phyloP scores from a whole-genome alignment of 495 filamentous ascomycete species.

The Parachaetomium inaequale region DNA sequence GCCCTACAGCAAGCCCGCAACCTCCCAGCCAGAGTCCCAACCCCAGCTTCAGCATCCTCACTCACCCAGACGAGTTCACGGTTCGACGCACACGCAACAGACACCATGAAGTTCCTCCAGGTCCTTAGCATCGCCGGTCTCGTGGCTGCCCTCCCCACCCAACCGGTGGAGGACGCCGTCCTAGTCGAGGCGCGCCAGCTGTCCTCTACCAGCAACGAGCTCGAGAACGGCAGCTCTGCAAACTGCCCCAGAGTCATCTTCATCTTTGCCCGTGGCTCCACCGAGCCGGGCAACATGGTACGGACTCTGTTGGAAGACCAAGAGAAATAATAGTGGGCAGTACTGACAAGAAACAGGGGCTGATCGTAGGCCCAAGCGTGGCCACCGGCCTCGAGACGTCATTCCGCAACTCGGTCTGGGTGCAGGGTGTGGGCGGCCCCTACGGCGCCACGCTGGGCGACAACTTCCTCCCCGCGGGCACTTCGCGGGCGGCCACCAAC shows the following conservation, averaged over 20 bases:
- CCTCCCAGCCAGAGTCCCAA: too few relatives aligned
- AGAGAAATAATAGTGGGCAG: too few relatives aligned
- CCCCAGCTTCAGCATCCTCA: too few relatives aligned
- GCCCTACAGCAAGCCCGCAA: too few relatives aligned
- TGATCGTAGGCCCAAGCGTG: slow-evolving; percentile 27
- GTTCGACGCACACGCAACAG: too few relatives aligned
- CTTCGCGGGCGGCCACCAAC: slow-evolving; percentile 34
- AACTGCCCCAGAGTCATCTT: slow-evolving; percentile 48
- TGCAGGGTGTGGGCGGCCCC: slow-evolving; percentile 37
- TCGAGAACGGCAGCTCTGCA: slow-evolving; percentile 8
- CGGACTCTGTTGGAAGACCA: too few relatives aligned
- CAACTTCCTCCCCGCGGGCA: slow-evolving; percentile 37
- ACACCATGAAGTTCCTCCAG: slow-evolving; percentile 15
- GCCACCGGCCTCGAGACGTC: slow-evolving; percentile 29
- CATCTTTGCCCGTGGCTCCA: slow-evolving; percentile 46
- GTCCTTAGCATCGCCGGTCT: slow-evolving; percentile 11
- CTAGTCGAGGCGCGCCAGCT: slow-evolving; percentile 2
- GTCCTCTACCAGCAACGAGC: slow-evolving; percentile 1
- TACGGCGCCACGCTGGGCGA: slow-evolving; percentile 37
- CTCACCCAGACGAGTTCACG: too few relatives aligned
- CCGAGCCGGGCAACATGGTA: slow-evolving; percentile 51
- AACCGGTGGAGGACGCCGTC: not conserved
- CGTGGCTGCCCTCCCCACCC: slow-evolving; percentile 9
- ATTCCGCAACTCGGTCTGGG: slow-evolving; percentile 26
- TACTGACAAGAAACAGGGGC: slow-evolving; percentile 21